Percentiles rank a stretch among this genome's conserved stretches.
Conservation (phyloP, 495 filamentous ascomycete genomes). For the Clavariopsis aquatica region DNA sequence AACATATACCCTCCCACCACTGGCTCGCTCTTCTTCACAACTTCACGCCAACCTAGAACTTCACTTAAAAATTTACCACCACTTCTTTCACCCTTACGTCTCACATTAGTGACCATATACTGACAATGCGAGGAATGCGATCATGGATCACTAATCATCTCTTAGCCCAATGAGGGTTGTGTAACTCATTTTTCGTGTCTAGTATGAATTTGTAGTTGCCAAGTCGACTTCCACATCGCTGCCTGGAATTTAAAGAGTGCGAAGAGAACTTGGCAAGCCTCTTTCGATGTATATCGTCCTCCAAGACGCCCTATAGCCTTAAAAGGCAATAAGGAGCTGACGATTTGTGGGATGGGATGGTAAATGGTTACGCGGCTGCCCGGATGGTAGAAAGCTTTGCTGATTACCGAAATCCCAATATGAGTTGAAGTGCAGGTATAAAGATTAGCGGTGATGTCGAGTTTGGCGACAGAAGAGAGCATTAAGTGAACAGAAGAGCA, state of each 20-base stretch:
- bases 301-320: not conserved
- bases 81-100: too few relatives aligned
- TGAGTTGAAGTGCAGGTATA: not conserved
- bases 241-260: not conserved
- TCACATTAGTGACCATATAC: not conserved
- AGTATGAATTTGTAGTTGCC: slow-evolving; percentile 9
- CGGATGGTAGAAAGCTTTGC: not conserved
- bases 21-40: not conserved
- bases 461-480: not conserved
- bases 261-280: not conserved
- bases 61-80: too few relatives aligned
- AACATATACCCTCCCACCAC: not conserved
- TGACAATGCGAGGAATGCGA: not conserved
- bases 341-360: not conserved
- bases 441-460: not conserved
- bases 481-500: not conserved
- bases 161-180: not conserved
- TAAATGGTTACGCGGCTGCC: not conserved
- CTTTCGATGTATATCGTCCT: not conserved
- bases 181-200: not conserved
- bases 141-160: not conserved
- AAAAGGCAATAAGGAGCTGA: not conserved
- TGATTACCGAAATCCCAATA: not conserved
- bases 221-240: not conserved
- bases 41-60: not conserved